Conservation (phyloP, 1,284 basidiomycete genomes). For the Leucoagaricus sp. region DNA sequence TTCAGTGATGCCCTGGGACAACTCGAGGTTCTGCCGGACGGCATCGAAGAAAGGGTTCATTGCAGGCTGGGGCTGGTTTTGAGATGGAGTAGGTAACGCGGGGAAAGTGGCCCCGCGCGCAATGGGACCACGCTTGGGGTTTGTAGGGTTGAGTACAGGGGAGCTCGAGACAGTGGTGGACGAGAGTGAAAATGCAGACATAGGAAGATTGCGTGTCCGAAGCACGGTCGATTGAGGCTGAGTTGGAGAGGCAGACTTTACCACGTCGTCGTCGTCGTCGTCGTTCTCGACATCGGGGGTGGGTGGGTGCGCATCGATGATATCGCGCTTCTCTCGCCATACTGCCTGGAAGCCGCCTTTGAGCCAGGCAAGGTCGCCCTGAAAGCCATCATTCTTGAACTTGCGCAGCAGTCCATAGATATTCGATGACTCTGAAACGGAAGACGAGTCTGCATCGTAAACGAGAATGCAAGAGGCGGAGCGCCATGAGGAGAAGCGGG, state of each 20-base stretch:
- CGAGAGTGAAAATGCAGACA: conserved; percentile 60
- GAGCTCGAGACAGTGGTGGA: conserved; percentile 45
- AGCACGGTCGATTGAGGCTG: conserved; percentile 37
- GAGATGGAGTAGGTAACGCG: conserved; percentile 13
- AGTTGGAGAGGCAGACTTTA: conserved; percentile 2
- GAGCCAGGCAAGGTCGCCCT: conserved; percentile 72
- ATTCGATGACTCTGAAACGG: conserved; percentile 65
- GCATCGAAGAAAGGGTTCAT: conserved; percentile 93
- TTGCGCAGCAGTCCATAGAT: conserved; percentile 83
- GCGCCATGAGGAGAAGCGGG: conserved; percentile 62
- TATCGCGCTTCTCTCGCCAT: conserved; percentile 51
- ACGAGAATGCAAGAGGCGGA: conserved; percentile 67
- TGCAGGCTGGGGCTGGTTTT: conserved; percentile 34
- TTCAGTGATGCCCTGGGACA: conserved; percentile 82
- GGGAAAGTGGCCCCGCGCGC: conserved; percentile 16
- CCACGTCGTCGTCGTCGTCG: conserved; percentile 44
- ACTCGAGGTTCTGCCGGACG: conserved; percentile 93
- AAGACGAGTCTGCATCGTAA: conserved; percentile 76
- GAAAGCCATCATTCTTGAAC: conserved; percentile 73
- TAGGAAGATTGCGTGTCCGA: conserved; percentile 62
- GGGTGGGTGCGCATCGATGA: conserved; percentile 52
- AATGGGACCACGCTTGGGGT: conserved; percentile 18
- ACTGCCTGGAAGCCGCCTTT: conserved; percentile 80
- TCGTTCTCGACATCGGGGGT: conserved; percentile 51
- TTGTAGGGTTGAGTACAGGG: conserved; percentile 20